These are phyloP conservation scores for Starmerella asiatica DNA, from an alignment of 805 yeast species.

Conservation along the genomic window DNA sequence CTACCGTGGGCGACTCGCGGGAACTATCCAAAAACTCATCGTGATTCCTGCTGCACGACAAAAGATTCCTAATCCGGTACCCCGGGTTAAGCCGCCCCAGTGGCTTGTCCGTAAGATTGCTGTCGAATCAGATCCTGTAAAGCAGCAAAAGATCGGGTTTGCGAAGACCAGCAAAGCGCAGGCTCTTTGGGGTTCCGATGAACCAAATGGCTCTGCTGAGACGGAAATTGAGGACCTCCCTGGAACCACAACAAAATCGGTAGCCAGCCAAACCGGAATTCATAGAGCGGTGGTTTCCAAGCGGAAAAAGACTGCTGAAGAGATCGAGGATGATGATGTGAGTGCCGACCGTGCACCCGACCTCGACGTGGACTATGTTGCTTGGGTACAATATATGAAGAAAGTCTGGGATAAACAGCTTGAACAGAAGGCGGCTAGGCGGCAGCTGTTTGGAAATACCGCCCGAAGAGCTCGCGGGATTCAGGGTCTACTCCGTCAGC, in stretches of 20 bases:
- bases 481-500: conserved; percentile 56
- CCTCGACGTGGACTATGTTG: conserved; percentile 29
- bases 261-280: conserved; percentile 13
- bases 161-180: conserved; percentile 31
- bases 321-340: conserved; percentile 27
- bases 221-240: conserved; percentile 71
- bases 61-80: conserved; percentile 78
- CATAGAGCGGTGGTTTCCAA: conserved; percentile 18
- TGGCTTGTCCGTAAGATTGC: conserved; percentile 67
- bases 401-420: conserved; percentile 75
- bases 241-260: conserved; percentile 16
- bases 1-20: conserved; percentile 77
- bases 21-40: conserved; percentile 86
- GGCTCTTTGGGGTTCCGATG: conserved; percentile 16
- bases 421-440: conserved; percentile 58
- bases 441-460: conserved; percentile 58
- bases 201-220: neutral
- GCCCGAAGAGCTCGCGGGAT: conserved; percentile 38
- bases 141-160: conserved; percentile 57
- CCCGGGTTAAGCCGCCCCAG: conserved; percentile 84
- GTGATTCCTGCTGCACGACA: conserved; percentile 97
- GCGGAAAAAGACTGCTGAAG: conserved; percentile 28
- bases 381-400: conserved; percentile 57
- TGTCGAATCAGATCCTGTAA: conserved; percentile 47
- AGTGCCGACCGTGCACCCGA: conserved; percentile 21